Conservation (phyloP, 371 early-diverging fungal species). For the Zychaea mexicana region DNA sequence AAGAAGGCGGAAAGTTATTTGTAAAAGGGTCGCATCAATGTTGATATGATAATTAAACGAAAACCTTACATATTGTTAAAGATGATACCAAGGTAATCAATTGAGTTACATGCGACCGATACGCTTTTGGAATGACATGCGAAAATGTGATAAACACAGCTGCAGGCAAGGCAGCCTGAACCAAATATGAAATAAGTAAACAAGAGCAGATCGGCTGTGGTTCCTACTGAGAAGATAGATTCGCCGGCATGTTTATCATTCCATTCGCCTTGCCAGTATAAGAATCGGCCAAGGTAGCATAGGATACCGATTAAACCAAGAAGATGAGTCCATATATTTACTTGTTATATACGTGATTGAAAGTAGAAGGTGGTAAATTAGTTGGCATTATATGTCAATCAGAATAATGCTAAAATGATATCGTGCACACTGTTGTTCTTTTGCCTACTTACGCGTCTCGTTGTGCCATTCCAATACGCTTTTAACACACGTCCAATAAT, state of each 20-base stretch:
- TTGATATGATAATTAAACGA: no score
- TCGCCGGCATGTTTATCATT: no score
- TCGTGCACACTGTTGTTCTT: not conserved
- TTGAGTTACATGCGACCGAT: constrained; percentile 69
- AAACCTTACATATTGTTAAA: constrained; percentile 70
- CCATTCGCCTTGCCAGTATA: constrained; percentile 42
- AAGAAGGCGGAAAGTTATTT: no score
- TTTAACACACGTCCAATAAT: constrained; percentile 69
- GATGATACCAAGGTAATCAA: constrained; percentile 93
- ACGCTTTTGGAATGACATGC: constrained; percentile 83
- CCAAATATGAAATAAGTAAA: constrained; percentile 73
- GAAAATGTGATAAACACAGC: constrained; percentile 82
- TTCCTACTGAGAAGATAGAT: no score
- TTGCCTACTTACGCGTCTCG: not conserved
- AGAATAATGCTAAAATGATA: not conserved
- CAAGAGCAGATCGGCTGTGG: constrained; percentile 9
- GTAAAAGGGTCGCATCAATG: not conserved
- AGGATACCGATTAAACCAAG: constrained; percentile 67
- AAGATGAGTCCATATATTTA: constrained; percentile 86
- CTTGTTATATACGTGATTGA: no score
- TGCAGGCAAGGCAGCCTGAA: constrained; percentile 75
- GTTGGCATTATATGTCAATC: not conserved
- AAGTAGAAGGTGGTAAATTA: no score
- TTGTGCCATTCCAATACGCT: constrained; percentile 86
- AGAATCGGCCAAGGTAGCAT: constrained; percentile 45